Conservation (phyloP, 2,329 filamentous ascomycete species). For the Cercospora zeina region DNA sequence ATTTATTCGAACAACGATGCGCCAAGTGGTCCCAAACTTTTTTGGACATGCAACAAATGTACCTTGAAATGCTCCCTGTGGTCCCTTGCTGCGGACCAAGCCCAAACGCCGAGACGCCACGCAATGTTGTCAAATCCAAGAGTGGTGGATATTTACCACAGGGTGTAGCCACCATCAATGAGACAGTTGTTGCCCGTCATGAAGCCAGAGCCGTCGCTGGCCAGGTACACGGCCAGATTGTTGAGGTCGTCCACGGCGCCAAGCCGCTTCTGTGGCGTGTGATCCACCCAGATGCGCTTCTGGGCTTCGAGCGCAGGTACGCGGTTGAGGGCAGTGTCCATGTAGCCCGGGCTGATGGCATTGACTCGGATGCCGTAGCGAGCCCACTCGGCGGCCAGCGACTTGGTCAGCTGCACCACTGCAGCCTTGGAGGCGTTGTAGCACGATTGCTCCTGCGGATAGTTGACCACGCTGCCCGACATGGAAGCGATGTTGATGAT, state of each 20-base stretch:
- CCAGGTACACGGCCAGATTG: constrained; percentile 73
- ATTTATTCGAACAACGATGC: constrained; percentile 19
- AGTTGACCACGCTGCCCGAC: constrained; percentile 49
- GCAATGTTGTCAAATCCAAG: constrained; percentile 14
- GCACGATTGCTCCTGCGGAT: constrained; percentile 72
- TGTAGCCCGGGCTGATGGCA: constrained; percentile 81
- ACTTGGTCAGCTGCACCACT: constrained; percentile 75
- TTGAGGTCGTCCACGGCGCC: constrained; percentile 75
- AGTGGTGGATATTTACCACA: constrained; percentile 44
- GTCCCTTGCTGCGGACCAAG: constrained; percentile 10
- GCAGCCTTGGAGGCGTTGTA: constrained; percentile 85
- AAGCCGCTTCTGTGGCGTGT: constrained; percentile 72
- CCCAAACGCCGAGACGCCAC: constrained; percentile 24
- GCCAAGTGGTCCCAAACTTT: constrained; percentile 2
- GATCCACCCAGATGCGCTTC: constrained; percentile 76
- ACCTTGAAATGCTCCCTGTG: not conserved
- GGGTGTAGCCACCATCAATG: constrained; percentile 70
- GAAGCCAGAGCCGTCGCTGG: constrained; percentile 69
- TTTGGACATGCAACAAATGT: constrained; percentile 3
- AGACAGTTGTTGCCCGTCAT: constrained; percentile 76
- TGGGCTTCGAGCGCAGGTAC: constrained; percentile 75
- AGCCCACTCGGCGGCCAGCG: constrained; percentile 80
- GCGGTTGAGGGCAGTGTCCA: constrained; percentile 80
- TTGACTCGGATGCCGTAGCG: constrained; percentile 79
- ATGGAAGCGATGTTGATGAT: constrained; percentile 75